Evolutionary conservation across 169 alveolate species (phyloP).

Genomic region (Plasmodium vinckei): DNA sequence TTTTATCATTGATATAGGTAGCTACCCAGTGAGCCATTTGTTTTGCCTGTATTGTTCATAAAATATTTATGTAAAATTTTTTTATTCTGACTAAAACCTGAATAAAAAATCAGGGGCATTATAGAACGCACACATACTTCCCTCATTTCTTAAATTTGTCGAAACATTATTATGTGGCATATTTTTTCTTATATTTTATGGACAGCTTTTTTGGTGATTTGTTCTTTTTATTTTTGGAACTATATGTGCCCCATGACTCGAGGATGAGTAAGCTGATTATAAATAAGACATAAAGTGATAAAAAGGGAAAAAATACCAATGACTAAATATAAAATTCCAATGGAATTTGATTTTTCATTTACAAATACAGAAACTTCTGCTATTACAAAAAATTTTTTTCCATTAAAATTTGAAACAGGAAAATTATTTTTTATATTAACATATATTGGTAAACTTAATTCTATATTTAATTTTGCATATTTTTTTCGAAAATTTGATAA

Average conservation of each 20-base stretch:
- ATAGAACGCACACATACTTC: background rate
- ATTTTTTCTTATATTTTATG: background rate
- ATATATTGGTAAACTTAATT: conserved; percentile 81
- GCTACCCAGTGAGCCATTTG: too few species aligned
- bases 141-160: background rate
- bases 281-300: conserved; percentile 33
- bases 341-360: conserved; percentile 45
- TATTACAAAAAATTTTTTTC: conserved; percentile 82
- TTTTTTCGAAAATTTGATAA: conserved; percentile 83
- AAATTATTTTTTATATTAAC: conserved; percentile 79
- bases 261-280: conserved; percentile 50
- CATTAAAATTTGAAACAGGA: conserved; percentile 81
- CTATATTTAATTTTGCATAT: conserved; percentile 85
- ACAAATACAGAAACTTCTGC: conserved; percentile 68
- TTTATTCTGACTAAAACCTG: background rate
- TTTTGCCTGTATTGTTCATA: too few species aligned
- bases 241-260: conserved; percentile 54
- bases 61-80: too few species aligned
- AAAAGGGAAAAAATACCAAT: conserved; percentile 48
- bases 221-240: background rate
- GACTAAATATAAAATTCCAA: conserved; percentile 48
- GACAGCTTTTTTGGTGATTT: background rate
- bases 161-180: background rate
- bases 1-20: too few species aligned
- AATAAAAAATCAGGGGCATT: background rate